These are phyloP conservation scores for Helichrysum umbraculigerum DNA, from an alignment of 129 eudicot species.

Conservation along the genomic window DNA sequence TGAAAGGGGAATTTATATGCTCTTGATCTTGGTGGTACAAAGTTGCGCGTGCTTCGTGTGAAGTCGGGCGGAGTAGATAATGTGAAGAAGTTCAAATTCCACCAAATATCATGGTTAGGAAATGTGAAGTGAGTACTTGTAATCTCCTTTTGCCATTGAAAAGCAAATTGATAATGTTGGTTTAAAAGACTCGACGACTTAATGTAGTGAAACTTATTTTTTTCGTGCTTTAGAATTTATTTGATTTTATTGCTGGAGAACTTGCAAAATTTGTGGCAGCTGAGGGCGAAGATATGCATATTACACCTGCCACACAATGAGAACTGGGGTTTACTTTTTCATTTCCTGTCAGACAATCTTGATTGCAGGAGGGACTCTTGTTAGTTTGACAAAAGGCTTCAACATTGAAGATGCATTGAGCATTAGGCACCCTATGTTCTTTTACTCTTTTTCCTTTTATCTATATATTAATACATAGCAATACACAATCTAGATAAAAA, in stretches of 20 bases:
- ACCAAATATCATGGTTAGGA: constrained; percentile 80
- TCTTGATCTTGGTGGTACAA: constrained; percentile 98
- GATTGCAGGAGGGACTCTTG: constrained; percentile 80
- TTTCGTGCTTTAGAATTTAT: constrained; percentile 52
- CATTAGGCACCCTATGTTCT: constrained; percentile 11
- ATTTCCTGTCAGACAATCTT: constrained; percentile 88
- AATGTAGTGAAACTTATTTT: constrained; percentile 5
- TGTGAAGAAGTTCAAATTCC: constrained; percentile 83
- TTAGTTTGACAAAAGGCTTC: constrained; percentile 96
- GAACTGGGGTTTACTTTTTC: constrained; percentile 98
- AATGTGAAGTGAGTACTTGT: constrained; percentile 63
- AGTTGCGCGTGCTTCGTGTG: constrained; percentile 89
- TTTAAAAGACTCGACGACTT: not conserved
- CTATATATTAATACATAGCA: not conserved
- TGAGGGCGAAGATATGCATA: constrained; percentile 76
- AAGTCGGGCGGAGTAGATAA: constrained; percentile 65
- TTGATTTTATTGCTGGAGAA: constrained; percentile 82
- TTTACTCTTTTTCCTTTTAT: constrained; percentile 8
- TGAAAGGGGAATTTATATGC: constrained; percentile 93
- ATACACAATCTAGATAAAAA: not conserved
- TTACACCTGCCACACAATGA: constrained; percentile 67
- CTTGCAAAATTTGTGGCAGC: constrained; percentile 87
- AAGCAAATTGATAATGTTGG: not conserved
- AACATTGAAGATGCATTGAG: constrained; percentile 74
- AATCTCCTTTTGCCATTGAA: not conserved